Evolutionary conservation across 179 eudicot genomes (phyloP), one percentile per base, ranked within the genome.

Genomic region (Monotropa hypopitys): DNA sequence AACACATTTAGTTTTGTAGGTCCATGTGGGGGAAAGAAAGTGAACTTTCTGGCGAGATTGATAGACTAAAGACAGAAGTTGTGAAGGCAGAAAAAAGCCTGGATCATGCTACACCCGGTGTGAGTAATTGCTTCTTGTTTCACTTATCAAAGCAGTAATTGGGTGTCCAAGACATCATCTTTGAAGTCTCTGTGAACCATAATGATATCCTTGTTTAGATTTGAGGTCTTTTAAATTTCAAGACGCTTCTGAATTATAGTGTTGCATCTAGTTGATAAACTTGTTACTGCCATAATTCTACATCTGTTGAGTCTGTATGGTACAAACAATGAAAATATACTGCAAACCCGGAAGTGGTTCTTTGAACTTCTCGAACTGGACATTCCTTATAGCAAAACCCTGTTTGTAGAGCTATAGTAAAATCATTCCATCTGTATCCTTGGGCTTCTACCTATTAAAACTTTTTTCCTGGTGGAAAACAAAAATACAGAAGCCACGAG

Each of bases 61-160:
- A 91, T 75, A 78, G 86, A 73, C 84, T 96, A 61, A 93, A 88
- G 84, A 78, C 95, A 63, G 99, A 96, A 76, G 89, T 91, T 71
- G 85, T 87, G 74, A 96, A 96, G 85, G 98, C 94, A 63, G 94
- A 95, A 80, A 93, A 96, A 87, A 89, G 88, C 84, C 91, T 96
- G 56, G 99, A 96, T 80, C 99, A 91, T 78, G 97, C 96, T 21
- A 96, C 97, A 80, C 93, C 99, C 79, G 98, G 98, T 85, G 99
- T 93, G 83, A 88, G 99, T 91, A 76, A 61, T 40, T 57, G 9
- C 35, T 45, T n/a, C 30, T 21, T 21, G n/a, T 59, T 59, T 59
- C 26, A 59, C 65, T n/a, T 26, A 26, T 23, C 15, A 10, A 57
- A 57, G 65, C 33, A 7, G 15, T 10, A 26, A 26, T 26, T 26